These are phyloP conservation scores for Halophytophthora batemanensis DNA, from an alignment of 352 stramenopile genomes.

Conservation along the genomic window DNA sequence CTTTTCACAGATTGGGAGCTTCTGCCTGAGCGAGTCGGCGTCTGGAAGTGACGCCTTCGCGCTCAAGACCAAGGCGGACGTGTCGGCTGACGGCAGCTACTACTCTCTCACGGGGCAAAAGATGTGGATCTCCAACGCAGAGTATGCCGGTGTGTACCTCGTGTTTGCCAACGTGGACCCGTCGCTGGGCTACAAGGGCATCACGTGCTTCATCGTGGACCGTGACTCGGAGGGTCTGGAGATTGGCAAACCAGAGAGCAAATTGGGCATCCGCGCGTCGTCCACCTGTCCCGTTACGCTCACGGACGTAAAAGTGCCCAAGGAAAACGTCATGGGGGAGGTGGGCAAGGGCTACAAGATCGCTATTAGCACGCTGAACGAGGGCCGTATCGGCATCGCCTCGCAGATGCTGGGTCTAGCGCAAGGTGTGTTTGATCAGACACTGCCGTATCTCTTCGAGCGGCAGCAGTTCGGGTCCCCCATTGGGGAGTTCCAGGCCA, in stretches of 20 bases:
- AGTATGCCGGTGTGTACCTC: slow-evolving; percentile 94
- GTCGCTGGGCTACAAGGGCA: slow-evolving; percentile 95
- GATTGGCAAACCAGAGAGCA: slow-evolving; percentile 95
- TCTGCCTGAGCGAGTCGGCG: slow-evolving; percentile 94
- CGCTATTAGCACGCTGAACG: slow-evolving; percentile 97
- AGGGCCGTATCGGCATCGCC: slow-evolving; percentile 95
- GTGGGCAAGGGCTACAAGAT: slow-evolving; percentile 96
- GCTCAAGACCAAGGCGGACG: slow-evolving; percentile 90
- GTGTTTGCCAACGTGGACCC: slow-evolving; percentile 95
- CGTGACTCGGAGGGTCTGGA: slow-evolving; percentile 89
- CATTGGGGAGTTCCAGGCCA: slow-evolving; percentile 94
- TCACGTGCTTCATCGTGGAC: slow-evolving; percentile 98
- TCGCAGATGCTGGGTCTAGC: slow-evolving; percentile 97
- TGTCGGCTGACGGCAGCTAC: slow-evolving; percentile 88
- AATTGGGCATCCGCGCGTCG: slow-evolving; percentile 95
- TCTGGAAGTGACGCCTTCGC: slow-evolving; percentile 96
- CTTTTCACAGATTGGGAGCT: slow-evolving; percentile 86
- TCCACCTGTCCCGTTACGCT: slow-evolving; percentile 95
- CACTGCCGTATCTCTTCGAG: slow-evolving; percentile 95
- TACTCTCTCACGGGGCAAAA: slow-evolving; percentile 96
- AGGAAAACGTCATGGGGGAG: slow-evolving; percentile 92
- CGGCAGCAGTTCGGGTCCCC: slow-evolving; percentile 93
- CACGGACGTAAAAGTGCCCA: slow-evolving; percentile 93
- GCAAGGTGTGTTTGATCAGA: slow-evolving; percentile 94
- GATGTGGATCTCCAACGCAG: slow-evolving; percentile 98